These are phyloP conservation scores for Setaria viridis DNA, from an alignment of 202 grass and related monocot genomes.

Conservation along the genomic window DNA sequence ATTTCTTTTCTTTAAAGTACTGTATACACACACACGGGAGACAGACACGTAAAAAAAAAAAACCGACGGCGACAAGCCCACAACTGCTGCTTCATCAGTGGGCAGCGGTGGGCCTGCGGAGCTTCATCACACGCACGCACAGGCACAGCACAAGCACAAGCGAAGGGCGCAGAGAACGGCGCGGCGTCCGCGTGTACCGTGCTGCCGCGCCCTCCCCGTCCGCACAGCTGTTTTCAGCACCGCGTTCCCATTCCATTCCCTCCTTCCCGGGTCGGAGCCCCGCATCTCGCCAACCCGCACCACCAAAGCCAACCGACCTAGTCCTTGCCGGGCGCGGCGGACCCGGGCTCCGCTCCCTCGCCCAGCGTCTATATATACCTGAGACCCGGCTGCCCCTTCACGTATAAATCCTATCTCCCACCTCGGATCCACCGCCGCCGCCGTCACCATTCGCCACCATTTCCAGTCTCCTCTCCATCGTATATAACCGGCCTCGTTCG, in stretches of 20 bases:
- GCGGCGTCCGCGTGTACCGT: no score
- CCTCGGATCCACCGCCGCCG: conserved; percentile 32
- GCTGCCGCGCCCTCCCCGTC: no score
- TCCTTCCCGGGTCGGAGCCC: not conserved
- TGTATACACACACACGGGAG: no score
- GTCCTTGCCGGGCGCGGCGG: conserved; percentile 36
- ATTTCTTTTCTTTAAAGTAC: no score
- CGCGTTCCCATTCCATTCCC: not conserved
- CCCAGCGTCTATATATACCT: conserved; percentile 29
- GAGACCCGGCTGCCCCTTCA: conserved; percentile 2
- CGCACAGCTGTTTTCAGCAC: not conserved
- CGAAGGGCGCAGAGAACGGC: no score
- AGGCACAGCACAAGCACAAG: no score
- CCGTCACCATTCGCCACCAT: not conserved
- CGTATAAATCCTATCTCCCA: conserved; percentile 23
- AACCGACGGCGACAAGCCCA: no score
- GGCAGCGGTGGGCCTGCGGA: no score
- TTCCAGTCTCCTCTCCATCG: not conserved
- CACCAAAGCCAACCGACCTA: not conserved
- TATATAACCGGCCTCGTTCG: conserved; percentile 40
- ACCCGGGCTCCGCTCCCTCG: not conserved
- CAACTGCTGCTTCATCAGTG: no score
- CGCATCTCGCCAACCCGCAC: not conserved
- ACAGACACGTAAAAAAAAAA: no score
- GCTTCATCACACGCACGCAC: no score